Conservation (phyloP, 2,329 filamentous ascomycete genomes). For the Penicillium paneum region DNA sequence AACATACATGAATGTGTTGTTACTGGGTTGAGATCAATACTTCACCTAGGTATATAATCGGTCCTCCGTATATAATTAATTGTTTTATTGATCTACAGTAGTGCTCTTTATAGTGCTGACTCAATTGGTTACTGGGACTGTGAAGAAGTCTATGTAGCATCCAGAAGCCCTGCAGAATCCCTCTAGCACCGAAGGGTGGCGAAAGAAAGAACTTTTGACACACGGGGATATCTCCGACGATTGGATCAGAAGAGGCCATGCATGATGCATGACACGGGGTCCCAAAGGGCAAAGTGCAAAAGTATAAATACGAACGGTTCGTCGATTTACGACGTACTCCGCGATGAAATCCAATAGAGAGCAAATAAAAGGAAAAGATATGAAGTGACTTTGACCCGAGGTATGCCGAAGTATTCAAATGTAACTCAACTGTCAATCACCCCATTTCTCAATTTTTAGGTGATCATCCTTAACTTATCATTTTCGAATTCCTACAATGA, state of each 20-base stretch:
- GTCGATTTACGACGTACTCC: background rate
- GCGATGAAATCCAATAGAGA: background rate
- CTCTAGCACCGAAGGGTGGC: background rate
- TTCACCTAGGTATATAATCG: background rate
- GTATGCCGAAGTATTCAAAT: background rate
- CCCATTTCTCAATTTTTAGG: background rate
- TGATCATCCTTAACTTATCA: background rate
- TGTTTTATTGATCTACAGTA: background rate
- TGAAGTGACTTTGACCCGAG: background rate
- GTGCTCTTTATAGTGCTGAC: background rate
- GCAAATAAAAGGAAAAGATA: background rate
- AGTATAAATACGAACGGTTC: background rate
- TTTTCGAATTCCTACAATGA: background rate
- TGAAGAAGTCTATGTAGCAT: slow-evolving; percentile 1
- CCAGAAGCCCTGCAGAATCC: background rate
- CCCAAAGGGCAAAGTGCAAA: background rate
- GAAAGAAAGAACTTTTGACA: background rate
- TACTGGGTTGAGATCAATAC: background rate
- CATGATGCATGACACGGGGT: slow-evolving; percentile 2
- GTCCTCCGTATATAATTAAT: background rate
- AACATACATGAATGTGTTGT: background rate
- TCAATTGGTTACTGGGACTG: background rate
- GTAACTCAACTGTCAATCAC: background rate
- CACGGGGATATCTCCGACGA: background rate
- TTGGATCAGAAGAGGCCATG: background rate